Evolutionary conservation across 306 rosid genomes (phyloP).

Genomic region (Aeschynomene evenia): DNA sequence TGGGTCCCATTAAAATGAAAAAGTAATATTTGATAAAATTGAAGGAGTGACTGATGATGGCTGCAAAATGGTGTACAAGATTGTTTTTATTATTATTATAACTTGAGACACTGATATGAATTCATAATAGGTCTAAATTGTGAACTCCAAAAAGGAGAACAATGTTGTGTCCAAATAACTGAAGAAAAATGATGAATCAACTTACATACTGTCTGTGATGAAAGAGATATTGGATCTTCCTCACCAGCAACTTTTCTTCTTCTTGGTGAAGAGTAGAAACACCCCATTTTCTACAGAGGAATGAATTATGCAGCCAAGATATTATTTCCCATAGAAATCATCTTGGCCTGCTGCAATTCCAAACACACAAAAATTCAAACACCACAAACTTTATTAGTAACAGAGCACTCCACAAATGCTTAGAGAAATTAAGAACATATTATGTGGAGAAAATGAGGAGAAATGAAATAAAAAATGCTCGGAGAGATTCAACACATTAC

Average conservation of each 20-base stretch:
- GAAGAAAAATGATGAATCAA: background rate
- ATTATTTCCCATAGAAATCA: conserved; percentile 36
- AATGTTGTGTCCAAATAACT: background rate
- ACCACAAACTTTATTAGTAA: conserved; percentile 26
- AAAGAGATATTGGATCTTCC: conserved; percentile 61
- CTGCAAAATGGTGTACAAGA: no score
- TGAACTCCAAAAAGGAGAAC: background rate
- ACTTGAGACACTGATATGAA: no score
- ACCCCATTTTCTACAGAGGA: conserved; percentile 67
- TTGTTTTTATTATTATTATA: no score
- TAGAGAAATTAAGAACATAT: background rate
- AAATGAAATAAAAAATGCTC: background rate
- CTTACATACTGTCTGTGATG: conserved; percentile 88
- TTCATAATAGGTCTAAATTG: no score
- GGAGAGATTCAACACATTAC: background rate
- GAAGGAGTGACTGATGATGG: no score
- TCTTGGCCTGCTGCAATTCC: conserved; percentile 35
- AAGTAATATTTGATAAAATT: no score
- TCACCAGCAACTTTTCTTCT: conserved; percentile 39
- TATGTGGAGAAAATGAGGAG: background rate
- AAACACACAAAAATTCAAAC: conserved; percentile 30
- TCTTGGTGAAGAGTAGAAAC: conserved; percentile 55
- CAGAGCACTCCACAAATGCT: background rate
- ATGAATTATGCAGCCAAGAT: conserved; percentile 26
- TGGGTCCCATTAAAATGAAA: no score